Base-by-base conservation (phyloP, 2,329 filamentous ascomycete genomes). In the Hymenoscyphus fructigenus region DNA sequence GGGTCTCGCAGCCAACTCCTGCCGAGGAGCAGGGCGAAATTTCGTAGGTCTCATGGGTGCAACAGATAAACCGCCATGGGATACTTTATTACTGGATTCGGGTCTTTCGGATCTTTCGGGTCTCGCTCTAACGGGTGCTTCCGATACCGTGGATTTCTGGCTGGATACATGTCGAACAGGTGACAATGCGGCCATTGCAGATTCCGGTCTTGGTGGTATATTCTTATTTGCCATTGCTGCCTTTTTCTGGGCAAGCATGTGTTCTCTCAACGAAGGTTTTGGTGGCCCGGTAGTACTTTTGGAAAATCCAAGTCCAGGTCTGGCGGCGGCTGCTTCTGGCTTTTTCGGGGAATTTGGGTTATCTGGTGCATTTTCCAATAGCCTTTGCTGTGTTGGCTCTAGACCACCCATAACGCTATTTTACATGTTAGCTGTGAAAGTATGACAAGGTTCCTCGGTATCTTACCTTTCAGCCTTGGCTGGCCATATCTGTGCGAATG, bases 171-270 rank as follows among this genome's bases (percentile, higher is more conserved):
- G 78, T 44, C 82, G 80, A 50, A 80, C 78, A 1, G 85, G 84
- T 4, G 85, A 85, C 64, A 88, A 82, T 47, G 84, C 79, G 14
- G 87, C 82, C 87, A 89, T 88, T 62, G 87, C 85, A 38, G 86
- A 89, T 10, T 85, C 86, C 1, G 87, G 87, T 9, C 87, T 79
- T 28, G 81, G 74, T 12, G 85, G 86, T 1, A 87, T 75, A 61
- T 82, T 85, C 66, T 79, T 83, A 60, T 81, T 75, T 41, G 82
- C 79, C 70, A 85, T 70, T 5, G 79, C 75, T 29, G 84, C 86
- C 72, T 82, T 92, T 78, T 92, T 93, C 74, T 94, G 90, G 5
- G 92, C 93, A 73, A 92, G 80, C 83, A 97, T 93, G 3, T 91
- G 83, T 72, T 97, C 93, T 68, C 91, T 89, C 29, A 97, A 78